Evolutionary conservation across 345 rosid species (phyloP), one percentile per base, ranked within the genome.

Genomic region (Physaria fendleri): DNA sequence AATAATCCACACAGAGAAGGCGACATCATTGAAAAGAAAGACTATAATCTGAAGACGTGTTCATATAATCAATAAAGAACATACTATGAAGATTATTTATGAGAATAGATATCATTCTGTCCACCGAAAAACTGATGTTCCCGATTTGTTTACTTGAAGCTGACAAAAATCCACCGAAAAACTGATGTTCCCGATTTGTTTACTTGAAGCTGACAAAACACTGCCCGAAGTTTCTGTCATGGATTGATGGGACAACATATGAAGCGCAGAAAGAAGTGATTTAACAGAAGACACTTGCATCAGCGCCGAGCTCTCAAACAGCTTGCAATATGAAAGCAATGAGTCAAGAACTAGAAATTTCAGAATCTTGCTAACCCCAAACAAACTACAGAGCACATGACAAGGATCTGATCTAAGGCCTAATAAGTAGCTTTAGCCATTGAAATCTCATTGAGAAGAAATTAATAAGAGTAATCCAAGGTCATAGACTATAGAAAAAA

Each of bases 251-350:
- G 95, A 89, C 66, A 93, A 61, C 76, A 85, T 87, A 54, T 69
- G 76, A 34, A 93, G 85, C 48, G 97, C 95, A 78, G 83, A 80
- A 53, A 93, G 89, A 76, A 93, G 99, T 59, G 99, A 85, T 75
- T 87, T 86, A 71, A 93, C 97, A 18, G 99, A 97, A 68, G 94
- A 82, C 72, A 85, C 70, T 69, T 87, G 86, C 99, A 93, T 93
- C 82, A 89, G 68, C 41, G 94, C 95, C 6, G 99, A 93, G 86
- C 99, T 93, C 81, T 88, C 99, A 70, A 93, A 93, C 59, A 93
- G 82, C 99, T 92, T 45, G 54, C 54, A 72, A 62, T 66, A 74
- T 34, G 56, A 74, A 81, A 68, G 64, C 18, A 59, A 37, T 21
- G 61, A 43, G 72, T 84, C 72, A 85, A 79, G 69, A 40, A n/a